Conservation (phyloP, 306 rosid genomes). For the Glycine tomentella region DNA sequence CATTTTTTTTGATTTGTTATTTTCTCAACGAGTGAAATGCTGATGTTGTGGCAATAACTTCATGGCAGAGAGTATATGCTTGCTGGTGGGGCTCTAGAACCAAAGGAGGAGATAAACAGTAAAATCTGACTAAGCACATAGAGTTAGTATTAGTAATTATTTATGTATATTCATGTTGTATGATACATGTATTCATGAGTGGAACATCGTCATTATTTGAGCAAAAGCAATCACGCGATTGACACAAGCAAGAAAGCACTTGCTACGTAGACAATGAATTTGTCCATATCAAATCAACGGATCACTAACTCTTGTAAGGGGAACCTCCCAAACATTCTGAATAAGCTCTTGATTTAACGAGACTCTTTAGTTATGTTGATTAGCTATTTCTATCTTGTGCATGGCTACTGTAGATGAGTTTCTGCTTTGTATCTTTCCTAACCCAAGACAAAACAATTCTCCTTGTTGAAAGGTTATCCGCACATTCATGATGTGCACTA, state of each 20-base stretch:
- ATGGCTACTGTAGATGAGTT: background rate
- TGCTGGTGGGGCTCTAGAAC: constrained; percentile 54
- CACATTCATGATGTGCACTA: background rate
- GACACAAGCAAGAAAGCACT: background rate
- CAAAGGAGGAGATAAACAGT: constrained; percentile 42
- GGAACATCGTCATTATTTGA: constrained; percentile 39
- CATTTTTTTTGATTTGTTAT: constrained; percentile 14
- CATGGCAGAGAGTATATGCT: constrained; percentile 67
- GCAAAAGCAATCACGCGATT: constrained; percentile 32
- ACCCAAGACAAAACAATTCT: background rate
- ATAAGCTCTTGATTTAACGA: background rate
- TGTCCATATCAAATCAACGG: constrained; percentile 3
- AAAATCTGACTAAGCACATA: constrained; percentile 39
- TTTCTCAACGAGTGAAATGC: constrained; percentile 18
- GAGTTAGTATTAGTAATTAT: constrained; percentile 33
- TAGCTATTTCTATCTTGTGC: background rate
- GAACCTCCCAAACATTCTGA: background rate
- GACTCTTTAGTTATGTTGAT: background rate
- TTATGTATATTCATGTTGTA: constrained; percentile 26
- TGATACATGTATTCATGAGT: constrained; percentile 20
- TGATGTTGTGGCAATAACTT: constrained; percentile 8
- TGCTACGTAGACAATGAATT: constrained; percentile 1
- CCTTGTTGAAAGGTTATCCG: background rate
- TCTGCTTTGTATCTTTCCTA: background rate
- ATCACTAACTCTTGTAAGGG: background rate